These are phyloP conservation scores for Dothideomycetidae sp. DNA, from an alignment of 2,329 filamentous ascomycete genomes.

Conservation along the genomic window DNA sequence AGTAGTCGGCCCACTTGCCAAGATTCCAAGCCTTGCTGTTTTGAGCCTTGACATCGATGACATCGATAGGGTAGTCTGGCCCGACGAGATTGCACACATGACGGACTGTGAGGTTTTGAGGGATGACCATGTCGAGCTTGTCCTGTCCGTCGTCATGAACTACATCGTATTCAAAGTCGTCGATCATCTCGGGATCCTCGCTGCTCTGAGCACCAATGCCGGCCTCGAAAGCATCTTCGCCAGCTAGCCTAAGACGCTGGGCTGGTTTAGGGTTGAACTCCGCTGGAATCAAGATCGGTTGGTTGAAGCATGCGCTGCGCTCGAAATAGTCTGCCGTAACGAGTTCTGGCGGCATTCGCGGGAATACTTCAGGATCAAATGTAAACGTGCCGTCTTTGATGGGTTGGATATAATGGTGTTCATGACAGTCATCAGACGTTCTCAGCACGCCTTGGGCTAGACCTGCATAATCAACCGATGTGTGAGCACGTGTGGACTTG, in stretches of 20 bases:
- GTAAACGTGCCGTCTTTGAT: slow-evolving; percentile 51
- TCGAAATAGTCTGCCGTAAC: slow-evolving; percentile 51
- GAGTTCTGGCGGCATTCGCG: slow-evolving; percentile 48
- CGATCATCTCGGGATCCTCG: slow-evolving; percentile 16
- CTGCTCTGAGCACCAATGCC: slow-evolving; percentile 7
- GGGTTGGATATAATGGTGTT: slow-evolving; percentile 54
- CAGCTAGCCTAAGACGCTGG: slow-evolving; percentile 5
- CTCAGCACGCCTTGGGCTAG: slow-evolving; percentile 52
- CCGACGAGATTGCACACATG: slow-evolving; percentile 51
- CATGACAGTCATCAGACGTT: slow-evolving; percentile 47
- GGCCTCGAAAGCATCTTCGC: background rate
- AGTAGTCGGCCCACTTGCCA: slow-evolving; percentile 52
- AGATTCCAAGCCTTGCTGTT: slow-evolving; percentile 53
- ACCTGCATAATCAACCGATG: slow-evolving; percentile 53
- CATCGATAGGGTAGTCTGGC: slow-evolving; percentile 46
- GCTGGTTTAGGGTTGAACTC: slow-evolving; percentile 41
- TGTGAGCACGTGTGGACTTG: slow-evolving; percentile 50
- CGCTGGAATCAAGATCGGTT: slow-evolving; percentile 53
- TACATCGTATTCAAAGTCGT: slow-evolving; percentile 35
- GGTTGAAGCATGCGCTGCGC: slow-evolving; percentile 46
- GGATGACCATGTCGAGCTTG: slow-evolving; percentile 53
- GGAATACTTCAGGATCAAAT: slow-evolving; percentile 47
- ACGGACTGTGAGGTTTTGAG: slow-evolving; percentile 47
- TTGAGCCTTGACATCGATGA: slow-evolving; percentile 57
- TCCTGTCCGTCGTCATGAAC: slow-evolving; percentile 48